These are phyloP conservation scores for Annulohypoxylon bovei DNA, from an alignment of 495 filamentous ascomycete genomes.

Conservation along the genomic window DNA sequence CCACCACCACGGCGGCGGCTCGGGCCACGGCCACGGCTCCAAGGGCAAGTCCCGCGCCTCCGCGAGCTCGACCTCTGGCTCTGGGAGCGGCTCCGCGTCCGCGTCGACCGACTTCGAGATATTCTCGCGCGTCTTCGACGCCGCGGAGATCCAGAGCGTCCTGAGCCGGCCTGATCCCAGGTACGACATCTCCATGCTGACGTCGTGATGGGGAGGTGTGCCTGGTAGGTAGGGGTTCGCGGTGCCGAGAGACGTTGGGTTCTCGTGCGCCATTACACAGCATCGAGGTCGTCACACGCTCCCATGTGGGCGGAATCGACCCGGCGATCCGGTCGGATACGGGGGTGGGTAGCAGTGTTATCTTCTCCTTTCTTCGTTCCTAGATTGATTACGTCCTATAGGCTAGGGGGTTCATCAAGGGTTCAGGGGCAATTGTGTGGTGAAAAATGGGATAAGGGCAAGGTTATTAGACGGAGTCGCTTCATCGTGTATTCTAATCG, in stretches of 20 bases:
- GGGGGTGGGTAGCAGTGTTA: not conserved
- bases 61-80: slow-evolving; percentile 40
- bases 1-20: slow-evolving; percentile 6
- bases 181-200: slow-evolving; percentile 58
- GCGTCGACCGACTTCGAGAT: slow-evolving; percentile 56
- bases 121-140: slow-evolving; percentile 54
- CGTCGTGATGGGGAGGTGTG: slow-evolving; percentile 32
- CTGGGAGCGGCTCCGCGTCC: slow-evolving; percentile 14
- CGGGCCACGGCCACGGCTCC: slow-evolving; percentile 38
- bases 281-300: slow-evolving; percentile 38
- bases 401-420: not conserved
- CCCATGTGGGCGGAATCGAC: slow-evolving; percentile 40
- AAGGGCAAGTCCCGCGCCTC: slow-evolving; percentile 50
- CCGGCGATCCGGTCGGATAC: slow-evolving; percentile 35
- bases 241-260: slow-evolving; percentile 1
- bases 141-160: slow-evolving; percentile 52
- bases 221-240: not conserved
- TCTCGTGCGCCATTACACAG: slow-evolving; percentile 45
- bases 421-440: not conserved
- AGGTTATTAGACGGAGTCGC: not conserved
- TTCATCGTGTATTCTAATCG: slow-evolving; percentile 12
- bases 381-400: slow-evolving; percentile 2
- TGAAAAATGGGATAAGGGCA: not conserved
- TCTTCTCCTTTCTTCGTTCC: not conserved
- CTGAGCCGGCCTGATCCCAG: slow-evolving; percentile 57